Evolutionary conservation across 331 rosid species (phyloP).

Genomic region (Acacia pycnantha): DNA sequence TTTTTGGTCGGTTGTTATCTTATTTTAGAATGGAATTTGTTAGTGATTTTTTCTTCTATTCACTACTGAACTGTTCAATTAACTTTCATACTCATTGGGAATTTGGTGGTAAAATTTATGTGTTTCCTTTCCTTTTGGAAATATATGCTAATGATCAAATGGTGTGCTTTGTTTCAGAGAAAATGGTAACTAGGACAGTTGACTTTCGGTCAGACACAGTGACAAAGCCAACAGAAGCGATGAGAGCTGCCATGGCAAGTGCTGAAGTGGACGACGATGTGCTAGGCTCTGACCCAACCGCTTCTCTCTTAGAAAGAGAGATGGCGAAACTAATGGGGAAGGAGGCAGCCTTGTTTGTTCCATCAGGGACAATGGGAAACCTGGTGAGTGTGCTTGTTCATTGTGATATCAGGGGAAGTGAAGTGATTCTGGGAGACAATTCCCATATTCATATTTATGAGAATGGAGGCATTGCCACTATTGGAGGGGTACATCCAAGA

Average conservation of each 20-base stretch:
- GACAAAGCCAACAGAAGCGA: constrained; percentile 74
- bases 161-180: constrained; percentile 23
- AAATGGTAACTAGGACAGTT: constrained; percentile 65
- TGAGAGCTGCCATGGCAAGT: constrained; percentile 83
- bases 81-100: constrained; percentile 20
- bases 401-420: constrained; percentile 86
- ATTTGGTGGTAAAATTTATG: background rate
- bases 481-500: constrained; percentile 90
- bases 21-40: background rate
- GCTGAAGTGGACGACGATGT: constrained; percentile 92
- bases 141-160: background rate
- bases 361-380: constrained; percentile 95
- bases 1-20: background rate
- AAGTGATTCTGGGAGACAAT: constrained; percentile 85
- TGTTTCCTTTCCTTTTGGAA: background rate
- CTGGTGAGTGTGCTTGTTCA: constrained; percentile 85
- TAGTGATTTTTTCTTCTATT: background rate
- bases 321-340: constrained; percentile 74
- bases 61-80: background rate
- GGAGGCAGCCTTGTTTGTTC: constrained; percentile 82
- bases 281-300: constrained; percentile 68
- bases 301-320: constrained; percentile 60
- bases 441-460: constrained; percentile 82
- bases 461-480: constrained; percentile 86
- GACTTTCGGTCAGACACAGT: constrained; percentile 94